phyloP scores from a whole-genome alignment of 2,329 filamentous ascomycete genomes.

The Curvularia spicifera region DNA sequence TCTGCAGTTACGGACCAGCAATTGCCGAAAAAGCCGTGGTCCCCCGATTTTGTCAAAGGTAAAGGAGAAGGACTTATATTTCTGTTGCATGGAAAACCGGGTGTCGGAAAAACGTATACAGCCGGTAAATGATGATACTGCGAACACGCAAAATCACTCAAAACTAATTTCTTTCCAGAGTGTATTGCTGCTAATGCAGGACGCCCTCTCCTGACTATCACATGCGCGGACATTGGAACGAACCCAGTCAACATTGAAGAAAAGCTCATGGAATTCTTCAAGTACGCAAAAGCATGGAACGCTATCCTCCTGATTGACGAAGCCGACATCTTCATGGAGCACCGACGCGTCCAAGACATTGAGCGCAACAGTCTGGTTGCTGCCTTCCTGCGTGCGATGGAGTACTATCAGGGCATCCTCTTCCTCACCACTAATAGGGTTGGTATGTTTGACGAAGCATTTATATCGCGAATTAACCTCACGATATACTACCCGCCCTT shows the following conservation, averaged over 20 bases:
- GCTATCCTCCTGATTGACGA: slow-evolving; percentile 44
- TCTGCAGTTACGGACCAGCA: background rate
- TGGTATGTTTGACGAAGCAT: slow-evolving; percentile 80
- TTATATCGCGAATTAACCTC: slow-evolving; percentile 84
- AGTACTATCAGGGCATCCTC: slow-evolving; percentile 50
- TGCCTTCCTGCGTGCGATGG: slow-evolving; percentile 45
- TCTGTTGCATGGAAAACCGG: slow-evolving; percentile 32
- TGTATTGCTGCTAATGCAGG: slow-evolving; percentile 24
- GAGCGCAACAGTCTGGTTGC: slow-evolving; percentile 43
- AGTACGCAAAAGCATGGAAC: slow-evolving; percentile 22
- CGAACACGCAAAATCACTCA: no score
- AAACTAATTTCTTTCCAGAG: background rate
- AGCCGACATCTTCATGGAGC: slow-evolving; percentile 49
- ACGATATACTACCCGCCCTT: slow-evolving; percentile 68
- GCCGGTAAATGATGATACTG: slow-evolving; percentile 13
- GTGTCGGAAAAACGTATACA: slow-evolving; percentile 35
- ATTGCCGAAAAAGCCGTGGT: background rate
- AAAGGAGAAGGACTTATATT: slow-evolving; percentile 33
- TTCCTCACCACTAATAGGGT: slow-evolving; percentile 44
- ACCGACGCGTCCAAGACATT: slow-evolving; percentile 38
- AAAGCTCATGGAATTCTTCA: slow-evolving; percentile 23
- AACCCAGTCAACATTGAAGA: slow-evolving; percentile 21
- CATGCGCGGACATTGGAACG: slow-evolving; percentile 25
- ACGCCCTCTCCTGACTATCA: slow-evolving; percentile 26
- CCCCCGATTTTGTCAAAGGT: slow-evolving; percentile 17